Conservation (phyloP, 306 rosid species). For the Ormosia semicastrata region DNA sequence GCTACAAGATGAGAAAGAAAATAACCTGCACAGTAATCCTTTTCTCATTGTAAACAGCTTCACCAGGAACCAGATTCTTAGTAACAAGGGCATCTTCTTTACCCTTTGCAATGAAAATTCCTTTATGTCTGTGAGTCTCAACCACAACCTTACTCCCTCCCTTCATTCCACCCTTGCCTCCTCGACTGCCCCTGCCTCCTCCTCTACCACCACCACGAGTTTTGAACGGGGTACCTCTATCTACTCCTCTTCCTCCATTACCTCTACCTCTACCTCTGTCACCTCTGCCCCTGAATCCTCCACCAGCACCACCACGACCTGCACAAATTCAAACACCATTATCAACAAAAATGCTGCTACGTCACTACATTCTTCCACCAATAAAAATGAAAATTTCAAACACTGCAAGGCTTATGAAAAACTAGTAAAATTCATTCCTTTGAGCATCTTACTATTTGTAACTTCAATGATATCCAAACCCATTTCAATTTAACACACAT, state of each 20-base stretch:
- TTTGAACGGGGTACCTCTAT: background rate
- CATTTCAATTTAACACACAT: background rate
- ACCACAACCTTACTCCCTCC: constrained; percentile 46
- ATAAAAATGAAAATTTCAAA: background rate
- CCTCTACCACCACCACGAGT: constrained; percentile 26
- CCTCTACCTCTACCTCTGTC: constrained; percentile 36
- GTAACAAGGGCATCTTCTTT: constrained; percentile 95
- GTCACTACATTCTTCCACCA: background rate
- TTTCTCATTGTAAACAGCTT: constrained; percentile 90
- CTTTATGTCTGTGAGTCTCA: constrained; percentile 71
- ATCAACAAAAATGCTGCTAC: background rate
- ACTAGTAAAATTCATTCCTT: background rate
- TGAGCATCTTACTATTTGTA: background rate
- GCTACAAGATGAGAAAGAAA: background rate
- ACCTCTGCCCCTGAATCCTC: constrained; percentile 31
- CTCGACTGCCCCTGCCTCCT: background rate
- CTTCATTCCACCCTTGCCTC: constrained; percentile 41
- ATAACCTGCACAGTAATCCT: constrained; percentile 78
- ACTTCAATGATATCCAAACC: background rate
- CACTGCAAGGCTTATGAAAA: too few relatives aligned
- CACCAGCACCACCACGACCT: constrained; percentile 41
- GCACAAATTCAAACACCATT: background rate
- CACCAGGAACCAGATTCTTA: constrained; percentile 83
- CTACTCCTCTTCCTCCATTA: constrained; percentile 33
- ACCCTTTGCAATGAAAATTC: constrained; percentile 88